phyloP scores from a whole-genome alignment of 495 filamentous ascomycete species.

The Lasiosphaeria ovina region DNA sequence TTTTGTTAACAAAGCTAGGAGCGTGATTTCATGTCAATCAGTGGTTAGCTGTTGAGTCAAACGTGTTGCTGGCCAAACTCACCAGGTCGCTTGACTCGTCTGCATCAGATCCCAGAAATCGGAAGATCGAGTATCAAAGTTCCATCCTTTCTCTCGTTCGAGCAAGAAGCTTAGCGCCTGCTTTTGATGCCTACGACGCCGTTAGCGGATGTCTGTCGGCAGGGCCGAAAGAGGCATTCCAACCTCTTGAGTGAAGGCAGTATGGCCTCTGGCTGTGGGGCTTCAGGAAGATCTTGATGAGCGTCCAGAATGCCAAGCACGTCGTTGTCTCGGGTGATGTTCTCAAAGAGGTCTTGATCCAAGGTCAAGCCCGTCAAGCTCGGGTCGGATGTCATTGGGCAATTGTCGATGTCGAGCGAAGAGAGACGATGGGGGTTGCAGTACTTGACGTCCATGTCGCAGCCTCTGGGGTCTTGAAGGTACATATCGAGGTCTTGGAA shows the following conservation, averaged over 20 bases:
- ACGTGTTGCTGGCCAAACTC: neutral
- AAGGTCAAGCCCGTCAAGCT: neutral
- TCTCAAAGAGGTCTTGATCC: neutral
- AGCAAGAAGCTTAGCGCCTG: conserved; percentile 46
- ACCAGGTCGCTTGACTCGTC: conserved; percentile 10
- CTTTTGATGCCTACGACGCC: conserved; percentile 37
- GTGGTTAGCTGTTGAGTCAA: neutral
- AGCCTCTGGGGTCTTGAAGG: conserved; percentile 41
- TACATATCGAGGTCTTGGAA: conserved; percentile 32
- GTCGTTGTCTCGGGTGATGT: conserved; percentile 6
- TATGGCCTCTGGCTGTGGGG: conserved; percentile 28
- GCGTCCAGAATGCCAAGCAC: conserved; percentile 16
- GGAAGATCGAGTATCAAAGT: conserved; percentile 4
- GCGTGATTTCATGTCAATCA: neutral
- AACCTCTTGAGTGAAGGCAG: conserved; percentile 1
- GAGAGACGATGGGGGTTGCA: conserved; percentile 47
- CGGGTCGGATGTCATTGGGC: conserved; percentile 3
- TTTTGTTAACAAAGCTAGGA: conserved; percentile 29
- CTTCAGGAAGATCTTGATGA: conserved; percentile 24
- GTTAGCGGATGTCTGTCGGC: neutral
- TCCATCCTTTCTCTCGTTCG: conserved; percentile 40
- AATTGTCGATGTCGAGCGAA: conserved; percentile 18
- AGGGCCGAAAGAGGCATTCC: neutral
- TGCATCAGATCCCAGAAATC: conserved; percentile 30
- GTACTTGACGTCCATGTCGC: conserved; percentile 36